These are phyloP conservation scores for Entomortierella beljakovae DNA, from an alignment of 192 early-diverging fungal species.

Conservation along the genomic window DNA sequence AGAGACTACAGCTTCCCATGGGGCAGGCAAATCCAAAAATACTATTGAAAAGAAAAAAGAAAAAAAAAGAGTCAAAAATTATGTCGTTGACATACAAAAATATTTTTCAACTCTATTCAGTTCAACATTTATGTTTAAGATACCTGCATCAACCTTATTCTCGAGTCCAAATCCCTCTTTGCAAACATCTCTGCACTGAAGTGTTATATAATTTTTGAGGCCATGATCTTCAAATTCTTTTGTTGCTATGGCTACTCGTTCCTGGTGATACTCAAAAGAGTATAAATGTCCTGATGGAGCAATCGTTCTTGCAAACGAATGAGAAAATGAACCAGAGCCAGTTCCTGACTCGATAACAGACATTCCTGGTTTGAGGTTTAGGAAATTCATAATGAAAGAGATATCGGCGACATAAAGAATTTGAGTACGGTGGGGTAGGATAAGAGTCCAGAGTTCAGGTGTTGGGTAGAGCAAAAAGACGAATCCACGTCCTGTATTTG, in stretches of 20 bases:
- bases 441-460: constrained; percentile 95
- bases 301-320: constrained; percentile 90
- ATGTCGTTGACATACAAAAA: too few relatives aligned
- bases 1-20: constrained; percentile 91
- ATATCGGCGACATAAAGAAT: constrained; percentile 97
- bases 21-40: constrained; percentile 95
- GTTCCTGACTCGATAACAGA: constrained; percentile 93
- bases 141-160: constrained; percentile 81
- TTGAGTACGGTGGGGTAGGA: constrained; percentile 95
- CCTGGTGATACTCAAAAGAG: constrained; percentile 94
- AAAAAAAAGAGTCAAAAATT: background rate
- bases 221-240: constrained; percentile 88
- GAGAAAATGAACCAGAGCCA: constrained; percentile 96
- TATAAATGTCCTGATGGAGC: constrained; percentile 89
- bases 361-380: constrained; percentile 90
- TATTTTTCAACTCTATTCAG: too few relatives aligned
- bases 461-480: constrained; percentile 91
- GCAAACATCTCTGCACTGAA: constrained; percentile 91
- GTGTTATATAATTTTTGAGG: constrained; percentile 71
- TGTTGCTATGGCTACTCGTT: constrained; percentile 72
- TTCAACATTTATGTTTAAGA: background rate
- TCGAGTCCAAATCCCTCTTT: constrained; percentile 85
- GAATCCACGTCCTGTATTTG: constrained; percentile 77
- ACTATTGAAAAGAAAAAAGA: constrained; percentile 57
- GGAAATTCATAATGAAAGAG: constrained; percentile 83